These are phyloP conservation scores for Rhypophila decipiens DNA, from an alignment of 495 filamentous ascomycete species.

Conservation along the genomic window DNA sequence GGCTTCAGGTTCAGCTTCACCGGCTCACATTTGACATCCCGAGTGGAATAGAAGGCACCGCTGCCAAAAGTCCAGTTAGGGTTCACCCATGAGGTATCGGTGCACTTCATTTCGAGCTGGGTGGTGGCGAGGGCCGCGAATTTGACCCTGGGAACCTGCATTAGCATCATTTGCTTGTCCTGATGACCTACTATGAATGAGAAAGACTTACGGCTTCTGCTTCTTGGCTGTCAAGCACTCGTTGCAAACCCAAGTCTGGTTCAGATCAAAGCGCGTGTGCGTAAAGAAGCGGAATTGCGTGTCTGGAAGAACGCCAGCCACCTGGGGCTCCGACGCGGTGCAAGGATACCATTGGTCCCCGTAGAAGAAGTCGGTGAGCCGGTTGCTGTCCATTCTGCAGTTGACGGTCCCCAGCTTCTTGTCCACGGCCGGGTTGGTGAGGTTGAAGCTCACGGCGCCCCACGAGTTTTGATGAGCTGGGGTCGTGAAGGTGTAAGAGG, in stretches of 20 bases:
- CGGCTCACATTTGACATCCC: conserved; percentile 26
- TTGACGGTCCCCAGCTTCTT: too few species aligned
- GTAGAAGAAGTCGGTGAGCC: conserved; percentile 37
- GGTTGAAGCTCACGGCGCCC: conserved; percentile 38
- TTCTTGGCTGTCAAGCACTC: conserved; percentile 19
- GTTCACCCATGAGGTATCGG: conserved; percentile 27
- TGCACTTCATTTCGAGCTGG: conserved; percentile 31
- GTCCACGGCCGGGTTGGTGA: conserved; percentile 32
- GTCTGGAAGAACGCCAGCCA: too few species aligned
- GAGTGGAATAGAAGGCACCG: conserved; percentile 32
- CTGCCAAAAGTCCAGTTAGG: conserved; percentile 34
- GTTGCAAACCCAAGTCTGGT: conserved; percentile 25
- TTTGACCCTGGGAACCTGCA: conserved; percentile 13
- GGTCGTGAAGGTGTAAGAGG: conserved; percentile 30
- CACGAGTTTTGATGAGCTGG: conserved; percentile 37
- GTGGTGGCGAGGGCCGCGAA: conserved; percentile 28
- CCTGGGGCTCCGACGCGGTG: too few species aligned
- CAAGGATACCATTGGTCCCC: conserved; percentile 14
- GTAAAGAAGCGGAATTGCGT: too few species aligned
- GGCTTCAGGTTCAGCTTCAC: conserved; percentile 1
- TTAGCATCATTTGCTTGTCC: not conserved
- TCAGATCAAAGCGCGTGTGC: conserved; percentile 33
- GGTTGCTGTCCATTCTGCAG: conserved; percentile 32
- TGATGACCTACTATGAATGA: not conserved
- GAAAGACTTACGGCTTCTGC: conserved; percentile 22